Base-by-base conservation (phyloP, 768 basidiomycete species). In the Xerocomus spinulosus region DNA sequence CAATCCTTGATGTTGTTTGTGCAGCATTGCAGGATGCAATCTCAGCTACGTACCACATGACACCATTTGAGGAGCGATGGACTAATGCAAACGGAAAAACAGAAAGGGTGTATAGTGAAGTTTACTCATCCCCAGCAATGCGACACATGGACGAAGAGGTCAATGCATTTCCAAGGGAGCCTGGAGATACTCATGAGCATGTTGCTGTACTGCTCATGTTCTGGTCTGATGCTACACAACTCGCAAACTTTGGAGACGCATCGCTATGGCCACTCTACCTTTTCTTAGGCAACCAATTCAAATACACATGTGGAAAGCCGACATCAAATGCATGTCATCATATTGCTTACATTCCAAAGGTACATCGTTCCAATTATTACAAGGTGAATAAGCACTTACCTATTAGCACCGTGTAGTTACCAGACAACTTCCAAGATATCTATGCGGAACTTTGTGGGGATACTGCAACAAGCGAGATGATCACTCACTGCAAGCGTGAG, bases 1-100 rank as follows among this genome's bases (percentile, higher is more conserved):
- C 33, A 15, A 34, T 34, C 13, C 2, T 34, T 17, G n/a, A 34
- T 17, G 17, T 34, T 14, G 13, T 34, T 17, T n/a, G 17, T 15
- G n/a, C 33, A 14, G 13, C n/a, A 8, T 15, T 34, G 6, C 1
- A 18, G 15, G 33, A 15, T 34, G n/a, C n/a, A n/a, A 17, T 8
- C 15, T 34, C 33, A 6, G 13, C 40, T 4, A 3, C 9, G 9
- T n/a, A 62, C 32, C 63, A 68, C 35, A 53, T 51, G n/a, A 44
- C 52, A 0, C 62, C 61, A 3, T 68, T 60, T 40, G 52, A 56
- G 26, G 52, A 52, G 5, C 61, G 43, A 23, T 64, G 59, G 56
- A 52, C 61, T 17, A 7, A 18, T 35, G 21, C 33, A 26, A 6
- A 40, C 7, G 1, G 21, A 0, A 21, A 28, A 28, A 13, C 25